Evolutionary conservation across 2,329 filamentous ascomycete species (phyloP).

Genomic region (Ophidiomyces ophidiicola): DNA sequence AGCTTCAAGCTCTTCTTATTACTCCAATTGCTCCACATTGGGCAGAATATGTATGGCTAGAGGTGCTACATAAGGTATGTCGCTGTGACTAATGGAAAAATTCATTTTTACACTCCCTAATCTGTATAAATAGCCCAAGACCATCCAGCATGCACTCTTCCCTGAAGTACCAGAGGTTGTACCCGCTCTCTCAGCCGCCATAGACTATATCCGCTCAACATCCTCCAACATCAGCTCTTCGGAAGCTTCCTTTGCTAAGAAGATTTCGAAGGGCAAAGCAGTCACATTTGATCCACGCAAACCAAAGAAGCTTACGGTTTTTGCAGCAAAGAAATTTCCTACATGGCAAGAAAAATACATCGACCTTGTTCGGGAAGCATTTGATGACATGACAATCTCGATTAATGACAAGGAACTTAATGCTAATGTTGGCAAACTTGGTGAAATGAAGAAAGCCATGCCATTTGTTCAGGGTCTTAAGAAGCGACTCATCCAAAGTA

Average conservation of each 20-base stretch:
- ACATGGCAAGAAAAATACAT: constrained; percentile 87
- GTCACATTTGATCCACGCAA: constrained; percentile 77
- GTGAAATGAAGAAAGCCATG: constrained; percentile 89
- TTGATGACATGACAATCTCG: constrained; percentile 49
- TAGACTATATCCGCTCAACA: constrained; percentile 66
- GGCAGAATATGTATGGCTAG: constrained; percentile 86
- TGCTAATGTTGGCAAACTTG: constrained; percentile 65
- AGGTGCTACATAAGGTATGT: constrained; percentile 60
- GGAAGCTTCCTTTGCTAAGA: constrained; percentile 64
- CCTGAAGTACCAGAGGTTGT: constrained; percentile 56
- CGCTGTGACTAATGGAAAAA: background rate
- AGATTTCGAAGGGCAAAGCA: constrained; percentile 84
- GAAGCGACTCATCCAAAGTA: constrained; percentile 58
- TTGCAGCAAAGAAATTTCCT: constrained; percentile 66
- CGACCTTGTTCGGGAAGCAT: constrained; percentile 60
- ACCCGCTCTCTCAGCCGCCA: constrained; percentile 59
- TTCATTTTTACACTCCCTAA: constrained; percentile 4
- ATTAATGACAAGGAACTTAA: constrained; percentile 72
- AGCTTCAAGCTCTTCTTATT: constrained; percentile 73
- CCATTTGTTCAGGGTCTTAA: constrained; percentile 85
- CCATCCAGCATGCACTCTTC: constrained; percentile 68
- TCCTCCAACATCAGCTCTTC: constrained; percentile 72
- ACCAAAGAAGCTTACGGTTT: constrained; percentile 84
- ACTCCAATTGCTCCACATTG: constrained; percentile 83
- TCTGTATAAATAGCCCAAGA: constrained; percentile 39